Percentiles rank a stretch among this genome's conserved stretches.
These are phyloP conservation scores for Serendipita sp. DNA, from an alignment of 768 basidiomycete genomes.

Conservation along the genomic window DNA sequence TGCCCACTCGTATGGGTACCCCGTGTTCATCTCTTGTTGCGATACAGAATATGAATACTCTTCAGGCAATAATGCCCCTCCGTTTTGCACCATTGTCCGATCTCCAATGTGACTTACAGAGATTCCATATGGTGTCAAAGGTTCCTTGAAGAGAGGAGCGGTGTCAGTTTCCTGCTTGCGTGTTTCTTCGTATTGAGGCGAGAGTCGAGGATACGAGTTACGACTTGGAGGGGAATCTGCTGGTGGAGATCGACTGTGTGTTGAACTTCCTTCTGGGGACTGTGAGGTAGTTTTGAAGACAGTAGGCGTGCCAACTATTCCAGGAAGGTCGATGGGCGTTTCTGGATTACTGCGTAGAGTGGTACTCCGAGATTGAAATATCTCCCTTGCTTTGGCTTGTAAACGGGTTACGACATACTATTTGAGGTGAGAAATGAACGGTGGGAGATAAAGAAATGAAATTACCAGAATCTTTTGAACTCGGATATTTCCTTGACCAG, in stretches of 20 bases:
- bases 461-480: background rate
- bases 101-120: no score
- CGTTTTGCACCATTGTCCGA: background rate
- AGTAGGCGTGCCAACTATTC: background rate
- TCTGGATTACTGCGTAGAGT: background rate
- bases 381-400: background rate
- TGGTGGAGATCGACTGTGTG: background rate
- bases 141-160: background rate
- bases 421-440: background rate
- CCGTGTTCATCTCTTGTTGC: background rate
- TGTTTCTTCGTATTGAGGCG: background rate
- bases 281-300: background rate
- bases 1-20: background rate
- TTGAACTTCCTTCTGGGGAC: background rate
- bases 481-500: background rate
- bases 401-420: background rate
- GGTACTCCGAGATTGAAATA: background rate
- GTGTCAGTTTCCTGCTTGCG: background rate
- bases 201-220: background rate
- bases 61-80: background rate
- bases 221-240: background rate
- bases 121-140: no score
- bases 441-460: background rate
- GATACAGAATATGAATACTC: background rate
- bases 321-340: background rate